Evolutionary conservation across 192 early-diverging fungal species (phyloP), one percentile per base, ranked within the genome.

Genomic region (Mortierella antarctica): DNA sequence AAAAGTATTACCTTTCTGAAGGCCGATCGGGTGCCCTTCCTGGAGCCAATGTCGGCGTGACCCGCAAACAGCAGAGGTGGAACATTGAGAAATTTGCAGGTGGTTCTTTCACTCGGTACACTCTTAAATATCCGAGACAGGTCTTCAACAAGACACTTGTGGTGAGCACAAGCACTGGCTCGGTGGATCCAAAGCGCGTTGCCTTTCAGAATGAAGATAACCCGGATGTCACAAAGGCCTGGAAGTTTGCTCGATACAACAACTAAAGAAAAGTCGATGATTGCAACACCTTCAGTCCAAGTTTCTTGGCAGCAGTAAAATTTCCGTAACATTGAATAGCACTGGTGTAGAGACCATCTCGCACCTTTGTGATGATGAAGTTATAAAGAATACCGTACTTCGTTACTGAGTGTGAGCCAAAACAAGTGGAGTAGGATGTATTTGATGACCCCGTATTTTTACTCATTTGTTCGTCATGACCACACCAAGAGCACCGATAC

Each of bases 361-460:
- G 31, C 31, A 31, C 31, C 31, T 31, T 31, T 31, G 31, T 31
- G 3, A 2, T 31, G 31, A 31, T 31, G 31, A 31, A 31, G 3
- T 31, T 31, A 31, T 31, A 31, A 31, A 31, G 31, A 31, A 31
- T 18, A 42, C 60, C 42, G 45, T 42, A 41, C 57, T 44, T 59
- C 39, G 13, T 57, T 10, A 48, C 65, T 57, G 15, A 17, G 15
- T 13, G 9, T 0, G 13, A 18, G 31, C 39, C 50, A 82, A 65
- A 53, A 8, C 20, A 57, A 77, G 15, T 91, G 89, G 65, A 57
- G 31, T 3, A 31, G 3, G 31, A 31, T 31, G 31, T 31, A 31
- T 31, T 31, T 31, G 31, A 31, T 31, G 31, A 31, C 3, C 31
- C 31, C 31, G 31, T 31, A 31, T 31, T 31, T 31, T 31, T 31